Conservation (phyloP, 179 eudicot genomes). For the Pouteria campechiana region DNA sequence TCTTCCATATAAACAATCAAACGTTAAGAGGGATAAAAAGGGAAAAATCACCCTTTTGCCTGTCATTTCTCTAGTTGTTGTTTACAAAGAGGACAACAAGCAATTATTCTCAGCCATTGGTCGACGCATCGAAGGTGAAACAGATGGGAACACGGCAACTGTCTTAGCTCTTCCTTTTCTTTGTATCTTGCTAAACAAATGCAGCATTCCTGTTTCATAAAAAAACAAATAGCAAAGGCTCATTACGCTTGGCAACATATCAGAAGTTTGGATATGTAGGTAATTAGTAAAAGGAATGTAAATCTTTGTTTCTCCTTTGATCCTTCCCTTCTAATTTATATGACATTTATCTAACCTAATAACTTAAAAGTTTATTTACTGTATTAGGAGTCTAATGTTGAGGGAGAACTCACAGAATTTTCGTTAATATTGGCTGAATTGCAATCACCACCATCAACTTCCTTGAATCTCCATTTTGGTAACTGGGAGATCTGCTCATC, state of each 20-base stretch:
- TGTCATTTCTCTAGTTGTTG: conserved; percentile 42
- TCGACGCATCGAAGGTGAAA: conserved; percentile 85
- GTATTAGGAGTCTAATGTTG: no score
- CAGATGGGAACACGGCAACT: conserved; percentile 66
- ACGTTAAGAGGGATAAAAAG: no score
- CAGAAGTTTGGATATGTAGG: no score
- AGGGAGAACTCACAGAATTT: conserved; percentile 45
- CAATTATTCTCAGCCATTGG: conserved; percentile 84
- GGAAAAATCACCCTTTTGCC: no score
- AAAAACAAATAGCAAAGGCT: neutral
- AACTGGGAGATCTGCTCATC: conserved; percentile 61
- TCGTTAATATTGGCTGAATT: conserved; percentile 19
- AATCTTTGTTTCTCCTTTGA: no score
- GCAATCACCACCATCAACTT: conserved; percentile 22
- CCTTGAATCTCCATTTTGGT: conserved; percentile 57
- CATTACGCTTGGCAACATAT: neutral
- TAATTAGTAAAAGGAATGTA: no score
- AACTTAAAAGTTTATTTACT: no score
- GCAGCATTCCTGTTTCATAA: conserved; percentile 69
- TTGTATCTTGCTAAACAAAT: conserved; percentile 71
- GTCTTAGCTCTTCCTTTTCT: conserved; percentile 78
- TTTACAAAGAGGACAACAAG: conserved; percentile 93
- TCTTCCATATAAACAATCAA: no score
- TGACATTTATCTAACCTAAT: neutral
- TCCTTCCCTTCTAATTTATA: no score